Evolutionary conservation across 192 early-diverging fungal genomes (phyloP).

Genomic region (Mortierella hygrophila): DNA sequence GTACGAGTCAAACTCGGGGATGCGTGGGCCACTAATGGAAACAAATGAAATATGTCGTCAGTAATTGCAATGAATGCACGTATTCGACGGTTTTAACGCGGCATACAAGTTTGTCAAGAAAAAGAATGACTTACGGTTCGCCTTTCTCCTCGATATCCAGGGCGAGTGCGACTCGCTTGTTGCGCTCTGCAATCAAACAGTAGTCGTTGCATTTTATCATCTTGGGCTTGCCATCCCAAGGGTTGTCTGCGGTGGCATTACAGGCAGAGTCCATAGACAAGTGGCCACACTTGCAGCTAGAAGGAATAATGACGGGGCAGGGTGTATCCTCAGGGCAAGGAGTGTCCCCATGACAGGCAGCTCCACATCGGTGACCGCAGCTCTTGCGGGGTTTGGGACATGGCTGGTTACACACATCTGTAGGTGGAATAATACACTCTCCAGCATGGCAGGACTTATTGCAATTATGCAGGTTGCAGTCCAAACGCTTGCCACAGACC

Average conservation of each 20-base stretch:
- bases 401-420: conserved; percentile 69
- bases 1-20: conserved; percentile 67
- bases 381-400: conserved; percentile 83
- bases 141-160: conserved; percentile 70
- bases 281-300: conserved; percentile 85
- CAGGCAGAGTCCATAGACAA: conserved; percentile 73
- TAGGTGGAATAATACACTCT: conserved; percentile 70
- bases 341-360: conserved; percentile 80
- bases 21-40: conserved; percentile 19
- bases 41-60: not conserved
- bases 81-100: not conserved
- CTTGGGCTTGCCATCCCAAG: conserved; percentile 56
- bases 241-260: conserved; percentile 65
- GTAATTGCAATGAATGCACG: not conserved
- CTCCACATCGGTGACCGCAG: conserved; percentile 87
- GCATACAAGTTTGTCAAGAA: not conserved
- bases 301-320: conserved; percentile 70
- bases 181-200: conserved; percentile 85
- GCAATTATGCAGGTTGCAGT: conserved; percentile 84
- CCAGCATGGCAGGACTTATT: conserved; percentile 85
- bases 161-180: conserved; percentile 83
- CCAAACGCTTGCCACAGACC: conserved; percentile 68
- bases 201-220: conserved; percentile 83
- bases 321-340: conserved; percentile 83
- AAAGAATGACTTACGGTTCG: conserved; percentile 28